Base-by-base conservation (phyloP, 495 filamentous ascomycete genomes). In the Penicillium pancosmium region DNA sequence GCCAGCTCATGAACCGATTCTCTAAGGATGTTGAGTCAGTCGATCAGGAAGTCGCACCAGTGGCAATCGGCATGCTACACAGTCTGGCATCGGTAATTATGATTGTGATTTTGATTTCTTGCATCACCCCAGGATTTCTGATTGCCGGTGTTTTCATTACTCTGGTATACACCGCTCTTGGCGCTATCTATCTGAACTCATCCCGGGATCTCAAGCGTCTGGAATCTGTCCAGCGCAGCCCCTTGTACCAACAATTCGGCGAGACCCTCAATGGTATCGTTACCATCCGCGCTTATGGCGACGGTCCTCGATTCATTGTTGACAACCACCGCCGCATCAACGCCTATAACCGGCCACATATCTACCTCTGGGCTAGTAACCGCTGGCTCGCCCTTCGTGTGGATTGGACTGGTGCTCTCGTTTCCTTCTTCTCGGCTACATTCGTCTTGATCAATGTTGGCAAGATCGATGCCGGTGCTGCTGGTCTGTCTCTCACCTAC, bases 1-100 rank as follows among this genome's bases (percentile, higher is more conserved):
- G 95, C 12, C 94, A 97, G 72, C 82, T 99, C 61, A 98, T 98
- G 90, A 99, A 99, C 72, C 83, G 95, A 38, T 99, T 99, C 73
- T 97, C 93, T 60, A 98, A 97, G 72, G 95, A 98, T 72, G 81
- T 98, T 25, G 94, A 99, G 69, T 86, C 92, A 5, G 80, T 99
- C 57, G 95, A 99, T 61, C 95, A 99, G 72, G 94, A 98, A 69
- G 89, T 98, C 55, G 92, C 94, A 1, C 90, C 93, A 18, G 85
- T 96, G 54, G 92, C 95, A 19, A 90, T 91, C 51, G 87, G 88
- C 21, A 84, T 89, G 68, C 78, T 91, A 36, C 77, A 79, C 58
- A 84, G 89, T 66, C 61, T 91, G 31, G 87, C 83, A 5, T 88
- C 87, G 4, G 91, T 98, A 34, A 66, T 96, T 55, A 93, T 92